Evolutionary conservation across 228 moss, liverwort and hornwort genomes (phyloP).

Genomic region (Sphagnum magellanicum): DNA sequence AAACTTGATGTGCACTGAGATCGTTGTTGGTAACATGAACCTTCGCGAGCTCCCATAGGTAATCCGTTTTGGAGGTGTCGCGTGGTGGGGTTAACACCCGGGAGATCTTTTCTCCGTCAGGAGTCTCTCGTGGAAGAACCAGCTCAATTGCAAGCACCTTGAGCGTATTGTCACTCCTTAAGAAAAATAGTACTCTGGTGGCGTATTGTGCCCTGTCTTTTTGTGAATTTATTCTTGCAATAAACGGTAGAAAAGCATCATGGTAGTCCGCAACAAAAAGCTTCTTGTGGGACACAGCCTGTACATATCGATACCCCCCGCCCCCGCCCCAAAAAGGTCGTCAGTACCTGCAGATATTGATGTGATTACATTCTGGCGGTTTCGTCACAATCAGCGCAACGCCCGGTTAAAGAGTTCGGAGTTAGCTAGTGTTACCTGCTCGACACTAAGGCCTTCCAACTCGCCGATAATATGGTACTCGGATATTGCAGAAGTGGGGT

Average conservation of each 20-base stretch:
- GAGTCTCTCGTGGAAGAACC: conserved; percentile 26
- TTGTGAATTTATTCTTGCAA: conserved; percentile 9
- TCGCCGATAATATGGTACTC: conserved; percentile 18
- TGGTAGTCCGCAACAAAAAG: conserved; percentile 27
- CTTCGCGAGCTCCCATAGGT: conserved; percentile 40
- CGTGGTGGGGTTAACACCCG: conserved; percentile 27
- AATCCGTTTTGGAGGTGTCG: conserved; percentile 7
- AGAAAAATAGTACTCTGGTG: conserved; percentile 18
- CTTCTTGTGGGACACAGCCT: conserved; percentile 36
- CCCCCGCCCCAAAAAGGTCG: no score
- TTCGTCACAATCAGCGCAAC: background rate
- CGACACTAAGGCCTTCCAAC: conserved; percentile 26
- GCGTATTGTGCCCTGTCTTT: conserved; percentile 15
- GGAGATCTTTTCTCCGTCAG: background rate
- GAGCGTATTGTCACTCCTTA: conserved; percentile 4
- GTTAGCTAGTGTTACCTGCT: conserved; percentile 14
- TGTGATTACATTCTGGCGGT: background rate
- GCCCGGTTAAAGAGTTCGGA: background rate
- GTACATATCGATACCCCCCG: background rate
- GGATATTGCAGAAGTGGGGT: conserved; percentile 27
- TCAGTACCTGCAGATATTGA: background rate
- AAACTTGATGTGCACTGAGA: conserved; percentile 30
- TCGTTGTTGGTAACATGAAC: conserved; percentile 24
- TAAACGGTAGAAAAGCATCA: conserved; percentile 30
- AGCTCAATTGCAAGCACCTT: conserved; percentile 36